These are phyloP conservation scores for Glycine latifolia DNA, from an alignment of 306 rosid species.

Conservation along the genomic window DNA sequence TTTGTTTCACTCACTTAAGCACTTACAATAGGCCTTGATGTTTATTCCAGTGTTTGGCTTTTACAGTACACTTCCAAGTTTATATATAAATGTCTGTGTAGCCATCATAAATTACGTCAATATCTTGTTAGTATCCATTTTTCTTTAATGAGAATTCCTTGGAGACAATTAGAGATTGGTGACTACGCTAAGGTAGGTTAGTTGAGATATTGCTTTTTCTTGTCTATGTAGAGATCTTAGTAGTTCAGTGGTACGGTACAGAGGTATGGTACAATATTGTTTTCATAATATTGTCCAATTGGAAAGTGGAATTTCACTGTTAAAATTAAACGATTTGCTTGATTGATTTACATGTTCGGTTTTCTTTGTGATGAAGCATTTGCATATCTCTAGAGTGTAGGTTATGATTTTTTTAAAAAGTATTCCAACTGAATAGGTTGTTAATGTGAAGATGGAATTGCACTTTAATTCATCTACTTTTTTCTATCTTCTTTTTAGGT, in stretches of 20 bases:
- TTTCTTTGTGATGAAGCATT: neutral
- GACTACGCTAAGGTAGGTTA: conserved; percentile 28
- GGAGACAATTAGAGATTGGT: conserved; percentile 31
- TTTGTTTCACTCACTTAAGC: neutral
- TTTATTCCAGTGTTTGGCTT: neutral
- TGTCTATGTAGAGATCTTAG: conserved; percentile 15
- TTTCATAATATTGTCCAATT: neutral
- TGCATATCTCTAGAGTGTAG: neutral
- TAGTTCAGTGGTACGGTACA: neutral
- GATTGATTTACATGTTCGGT: conserved; percentile 14
- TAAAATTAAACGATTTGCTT: neutral
- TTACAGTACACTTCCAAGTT: conserved; percentile 10
- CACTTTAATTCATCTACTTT: conserved; percentile 12
- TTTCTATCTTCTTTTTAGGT: conserved; percentile 41
- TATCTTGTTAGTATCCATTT: conserved; percentile 20
- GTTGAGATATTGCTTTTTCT: conserved; percentile 35
- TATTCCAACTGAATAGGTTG: neutral
- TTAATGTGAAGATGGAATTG: neutral
- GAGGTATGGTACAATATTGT: neutral
- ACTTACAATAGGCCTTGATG: neutral
- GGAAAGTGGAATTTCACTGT: conserved; percentile 22
- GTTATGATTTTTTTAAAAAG: neutral
- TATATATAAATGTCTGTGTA: neutral
- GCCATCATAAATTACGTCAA: conserved; percentile 15
- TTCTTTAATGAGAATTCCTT: neutral